Evolutionary conservation across 306 rosid species (phyloP).

Genomic region (Ziziphus jujuba): DNA sequence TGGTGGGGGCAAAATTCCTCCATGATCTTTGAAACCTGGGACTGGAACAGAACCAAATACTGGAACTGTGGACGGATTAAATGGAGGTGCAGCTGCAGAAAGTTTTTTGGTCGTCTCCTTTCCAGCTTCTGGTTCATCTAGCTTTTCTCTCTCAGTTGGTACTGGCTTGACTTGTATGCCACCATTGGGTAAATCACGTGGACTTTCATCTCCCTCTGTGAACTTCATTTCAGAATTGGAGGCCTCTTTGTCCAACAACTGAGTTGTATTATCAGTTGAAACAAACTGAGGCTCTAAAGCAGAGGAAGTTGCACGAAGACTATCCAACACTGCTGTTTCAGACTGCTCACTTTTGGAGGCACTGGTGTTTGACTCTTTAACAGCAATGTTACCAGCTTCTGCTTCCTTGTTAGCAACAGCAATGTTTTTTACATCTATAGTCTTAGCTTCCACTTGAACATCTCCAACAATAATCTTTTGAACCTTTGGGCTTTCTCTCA

Average conservation of each 20-base stretch:
- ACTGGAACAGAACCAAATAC: slow-evolving; percentile 77
- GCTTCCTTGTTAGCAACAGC: slow-evolving; percentile 32
- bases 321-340: slow-evolving; percentile 32
- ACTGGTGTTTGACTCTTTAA: slow-evolving; percentile 10
- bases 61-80: slow-evolving; percentile 82
- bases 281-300: slow-evolving; percentile 24
- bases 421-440: slow-evolving; percentile 29
- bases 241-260: slow-evolving; percentile 29
- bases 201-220: slow-evolving; percentile 41
- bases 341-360: slow-evolving; percentile 31
- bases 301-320: slow-evolving; percentile 26
- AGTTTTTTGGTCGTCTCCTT: slow-evolving; percentile 91
- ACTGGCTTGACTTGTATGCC: slow-evolving; percentile 29
- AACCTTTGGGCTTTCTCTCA: slow-evolving; percentile 30
- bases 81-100: slow-evolving; percentile 97
- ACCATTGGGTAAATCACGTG: slow-evolving; percentile 29
- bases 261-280: slow-evolving; percentile 36
- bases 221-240: slow-evolving; percentile 25
- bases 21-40: slow-evolving; percentile 77
- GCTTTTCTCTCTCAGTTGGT: slow-evolving; percentile 60
- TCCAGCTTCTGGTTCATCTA: slow-evolving; percentile 64
- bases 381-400: slow-evolving; percentile 35
- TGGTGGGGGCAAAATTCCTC: slow-evolving; percentile 95
- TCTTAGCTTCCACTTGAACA: slow-evolving; percentile 35
- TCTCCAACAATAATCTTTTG: slow-evolving; percentile 31